Conservation (phyloP, 164 flowering plant species). For the Warburgia ugandensis region DNA sequence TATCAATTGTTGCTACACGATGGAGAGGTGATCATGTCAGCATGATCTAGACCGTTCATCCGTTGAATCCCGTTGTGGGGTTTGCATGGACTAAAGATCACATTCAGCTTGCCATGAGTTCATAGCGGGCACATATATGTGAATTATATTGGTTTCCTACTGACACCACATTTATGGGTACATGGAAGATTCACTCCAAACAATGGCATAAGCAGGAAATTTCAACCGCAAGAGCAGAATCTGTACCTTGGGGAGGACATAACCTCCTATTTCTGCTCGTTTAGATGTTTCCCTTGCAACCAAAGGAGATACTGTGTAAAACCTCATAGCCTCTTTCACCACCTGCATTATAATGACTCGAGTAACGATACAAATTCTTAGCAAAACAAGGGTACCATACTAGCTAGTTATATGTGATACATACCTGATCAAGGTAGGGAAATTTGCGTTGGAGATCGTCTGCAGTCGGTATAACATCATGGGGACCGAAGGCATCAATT, state of each 20-base stretch:
- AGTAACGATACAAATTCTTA: too few relatives aligned
- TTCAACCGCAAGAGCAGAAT: not conserved
- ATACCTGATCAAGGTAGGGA: slow-evolving; percentile 87
- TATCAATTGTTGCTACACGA: too few relatives aligned
- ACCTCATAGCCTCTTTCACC: slow-evolving; percentile 86
- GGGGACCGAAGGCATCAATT: slow-evolving; percentile 66
- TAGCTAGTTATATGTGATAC: too few relatives aligned
- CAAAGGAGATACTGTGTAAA: slow-evolving; percentile 80
- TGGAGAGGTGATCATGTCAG: too few relatives aligned
- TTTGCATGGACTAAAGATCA: not conserved
- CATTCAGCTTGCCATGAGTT: too few relatives aligned
- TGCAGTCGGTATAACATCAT: slow-evolving; percentile 48
- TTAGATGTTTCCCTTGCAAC: slow-evolving; percentile 84
- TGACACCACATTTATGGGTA: not conserved
- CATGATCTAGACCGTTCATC: too few relatives aligned
- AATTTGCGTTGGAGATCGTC: slow-evolving; percentile 70
- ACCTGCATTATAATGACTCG: too few relatives aligned
- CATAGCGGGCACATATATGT: too few relatives aligned
- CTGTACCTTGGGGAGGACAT: slow-evolving; percentile 82
- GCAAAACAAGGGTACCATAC: too few relatives aligned
- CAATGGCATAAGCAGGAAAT: not conserved
- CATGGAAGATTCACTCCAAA: not conserved
- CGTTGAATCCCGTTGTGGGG: not conserved
- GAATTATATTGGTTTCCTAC: too few relatives aligned
- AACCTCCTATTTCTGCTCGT: slow-evolving; percentile 79